These are phyloP conservation scores for Simplicillium sp. DNA, from an alignment of 2,329 filamentous ascomycete species.

Conservation along the genomic window DNA sequence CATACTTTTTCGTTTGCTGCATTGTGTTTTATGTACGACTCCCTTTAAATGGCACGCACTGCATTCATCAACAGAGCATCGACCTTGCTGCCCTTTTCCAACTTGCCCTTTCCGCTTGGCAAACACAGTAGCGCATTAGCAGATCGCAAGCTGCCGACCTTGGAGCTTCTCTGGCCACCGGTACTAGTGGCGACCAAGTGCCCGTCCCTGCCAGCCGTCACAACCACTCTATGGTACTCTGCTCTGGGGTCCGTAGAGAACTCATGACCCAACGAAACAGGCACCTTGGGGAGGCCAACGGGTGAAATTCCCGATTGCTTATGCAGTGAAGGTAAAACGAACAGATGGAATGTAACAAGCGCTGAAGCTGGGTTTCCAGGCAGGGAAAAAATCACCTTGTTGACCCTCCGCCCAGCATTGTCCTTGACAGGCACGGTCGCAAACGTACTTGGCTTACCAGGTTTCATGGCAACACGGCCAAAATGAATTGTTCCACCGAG, in stretches of 20 bases:
- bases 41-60: conserved; percentile 14
- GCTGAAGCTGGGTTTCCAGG: conserved; percentile 93
- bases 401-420: conserved; percentile 44
- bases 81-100: conserved; percentile 60
- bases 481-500: conserved; percentile 94
- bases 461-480: conserved; percentile 94
- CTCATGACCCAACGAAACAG: conserved; percentile 62
- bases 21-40: background rate
- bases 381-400: conserved; percentile 75
- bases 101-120: conserved; percentile 52
- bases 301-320: conserved; percentile 60
- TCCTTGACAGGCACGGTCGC: conserved; percentile 69
- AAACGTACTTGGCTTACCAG: conserved; percentile 95
- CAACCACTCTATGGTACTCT: conserved; percentile 83
- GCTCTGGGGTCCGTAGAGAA: conserved; percentile 68
- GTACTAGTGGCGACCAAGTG: conserved; percentile 68
- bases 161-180: conserved; percentile 80
- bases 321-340: conserved; percentile 82
- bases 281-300: conserved; percentile 61
- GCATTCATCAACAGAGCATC: conserved; percentile 72
- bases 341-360: conserved; percentile 86
- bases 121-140: conserved; percentile 82
- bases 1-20: background rate
- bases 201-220: conserved; percentile 58
- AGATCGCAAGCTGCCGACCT: conserved; percentile 77